Evolutionary conservation across 345 rosid species (phyloP).

Genomic region (Salix arbutifolia): DNA sequence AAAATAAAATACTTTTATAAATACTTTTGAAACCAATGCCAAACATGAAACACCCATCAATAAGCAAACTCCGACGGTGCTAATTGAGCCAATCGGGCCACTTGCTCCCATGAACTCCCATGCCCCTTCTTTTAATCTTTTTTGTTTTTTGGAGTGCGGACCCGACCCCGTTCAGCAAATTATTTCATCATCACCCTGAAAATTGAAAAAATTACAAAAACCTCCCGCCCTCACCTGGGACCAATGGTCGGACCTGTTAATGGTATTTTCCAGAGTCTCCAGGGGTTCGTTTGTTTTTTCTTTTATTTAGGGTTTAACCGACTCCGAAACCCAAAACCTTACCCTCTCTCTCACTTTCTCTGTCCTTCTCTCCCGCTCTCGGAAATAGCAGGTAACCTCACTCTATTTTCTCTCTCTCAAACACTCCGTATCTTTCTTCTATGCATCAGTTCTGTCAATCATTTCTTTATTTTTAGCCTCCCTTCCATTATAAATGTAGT

Average conservation of each 20-base stretch:
- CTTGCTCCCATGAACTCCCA: not conserved
- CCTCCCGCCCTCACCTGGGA: not conserved
- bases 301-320: constrained; percentile 8
- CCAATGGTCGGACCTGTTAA: not conserved
- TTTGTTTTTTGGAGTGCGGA: not conserved
- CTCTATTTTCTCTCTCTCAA: not conserved
- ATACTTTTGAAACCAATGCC: no score
- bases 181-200: not conserved
- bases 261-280: not conserved
- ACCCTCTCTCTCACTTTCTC: not conserved
- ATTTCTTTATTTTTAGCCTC: not conserved
- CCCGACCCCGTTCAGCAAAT: not conserved
- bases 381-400: not conserved
- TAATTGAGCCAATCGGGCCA: not conserved
- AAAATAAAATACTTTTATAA: no score
- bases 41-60: no score
- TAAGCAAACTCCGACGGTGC: not conserved
- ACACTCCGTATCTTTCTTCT: not conserved
- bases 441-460: not conserved
- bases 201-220: not conserved
- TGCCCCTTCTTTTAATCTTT: not conserved
- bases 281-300: not conserved
- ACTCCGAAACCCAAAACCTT: not conserved
- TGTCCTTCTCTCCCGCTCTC: not conserved
- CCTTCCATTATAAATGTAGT: not conserved